phyloP scores from a whole-genome alignment of 257 asterid genomes.

The Jaltomata sinuosa region DNA sequence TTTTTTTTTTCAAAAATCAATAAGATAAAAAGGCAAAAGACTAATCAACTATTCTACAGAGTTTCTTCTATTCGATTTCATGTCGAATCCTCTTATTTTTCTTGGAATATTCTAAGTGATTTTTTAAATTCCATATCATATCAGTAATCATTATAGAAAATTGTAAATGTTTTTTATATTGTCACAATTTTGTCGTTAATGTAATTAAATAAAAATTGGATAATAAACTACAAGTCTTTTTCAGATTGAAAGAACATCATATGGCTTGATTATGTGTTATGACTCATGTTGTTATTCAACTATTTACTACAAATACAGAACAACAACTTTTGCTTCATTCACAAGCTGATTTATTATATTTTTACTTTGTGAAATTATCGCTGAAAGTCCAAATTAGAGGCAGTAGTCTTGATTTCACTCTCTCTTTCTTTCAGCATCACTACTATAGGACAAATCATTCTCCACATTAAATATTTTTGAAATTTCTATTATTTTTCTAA shows the following conservation, averaged over 20 bases:
- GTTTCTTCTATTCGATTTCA: slow-evolving; percentile 21
- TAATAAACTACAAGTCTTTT: slow-evolving; percentile 8
- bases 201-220: background rate
- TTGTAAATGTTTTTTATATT: slow-evolving; percentile 10
- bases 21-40: slow-evolving; percentile 13
- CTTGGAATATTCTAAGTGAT: slow-evolving; percentile 30
- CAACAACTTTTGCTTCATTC: background rate
- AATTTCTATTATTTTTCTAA: background rate
- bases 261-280: background rate
- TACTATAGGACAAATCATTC: background rate
- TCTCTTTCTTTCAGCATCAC: background rate
- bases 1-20: background rate
- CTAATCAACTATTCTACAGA: slow-evolving; percentile 16
- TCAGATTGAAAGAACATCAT: background rate
- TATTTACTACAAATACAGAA: background rate
- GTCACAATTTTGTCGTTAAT: slow-evolving; percentile 4
- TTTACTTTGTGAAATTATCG: background rate
- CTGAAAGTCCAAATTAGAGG: background rate
- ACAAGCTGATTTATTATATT: background rate
- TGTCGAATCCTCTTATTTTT: slow-evolving; percentile 21
- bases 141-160: background rate
- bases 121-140: background rate
- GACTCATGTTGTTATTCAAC: background rate
- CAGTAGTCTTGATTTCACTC: background rate
- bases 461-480: background rate